Percentiles rank a stretch among this genome's conserved stretches.
Evolutionary conservation across 2,329 filamentous ascomycete species (phyloP).

Genomic region (Paecilomyces dactylethromorphus): DNA sequence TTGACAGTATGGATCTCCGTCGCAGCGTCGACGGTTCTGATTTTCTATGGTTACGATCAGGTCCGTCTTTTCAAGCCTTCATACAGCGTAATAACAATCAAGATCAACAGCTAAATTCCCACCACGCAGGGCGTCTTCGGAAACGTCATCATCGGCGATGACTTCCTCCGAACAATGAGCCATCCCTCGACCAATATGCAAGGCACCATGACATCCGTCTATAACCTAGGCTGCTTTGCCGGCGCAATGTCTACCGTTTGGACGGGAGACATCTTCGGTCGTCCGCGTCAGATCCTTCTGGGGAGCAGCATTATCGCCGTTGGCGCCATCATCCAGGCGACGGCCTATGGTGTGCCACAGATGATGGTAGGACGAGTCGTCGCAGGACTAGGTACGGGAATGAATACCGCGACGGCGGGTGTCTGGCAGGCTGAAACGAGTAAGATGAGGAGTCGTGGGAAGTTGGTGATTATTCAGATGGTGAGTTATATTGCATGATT

Average conservation of each 20-base stretch:
- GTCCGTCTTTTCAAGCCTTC: constrained; percentile 10
- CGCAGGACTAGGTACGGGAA: constrained; percentile 40
- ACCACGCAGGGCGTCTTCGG: constrained; percentile 9
- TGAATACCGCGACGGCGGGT: constrained; percentile 45
- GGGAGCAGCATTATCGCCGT: constrained; percentile 37
- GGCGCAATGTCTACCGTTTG: constrained; percentile 35
- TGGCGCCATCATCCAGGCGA: constrained; percentile 39
- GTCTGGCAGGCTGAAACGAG: constrained; percentile 40
- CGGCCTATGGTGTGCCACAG: constrained; percentile 33
- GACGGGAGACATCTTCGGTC: constrained; percentile 27
- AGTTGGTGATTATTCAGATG: constrained; percentile 24
- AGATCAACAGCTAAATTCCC: not conserved
- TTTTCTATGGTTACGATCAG: constrained; percentile 45
- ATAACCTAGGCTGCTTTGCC: constrained; percentile 40
- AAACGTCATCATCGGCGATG: constrained; percentile 9
- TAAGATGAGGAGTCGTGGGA: constrained; percentile 35
- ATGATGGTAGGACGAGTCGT: constrained; percentile 42
- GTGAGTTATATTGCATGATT: constrained; percentile 6
- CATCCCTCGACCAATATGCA: not conserved
- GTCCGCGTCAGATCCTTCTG: constrained; percentile 25
- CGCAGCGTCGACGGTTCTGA: constrained; percentile 43
- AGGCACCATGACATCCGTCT: constrained; percentile 5
- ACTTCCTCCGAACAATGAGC: not conserved
- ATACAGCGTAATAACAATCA: not conserved
- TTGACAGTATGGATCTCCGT: constrained; percentile 50